Conservation (phyloP, 176 grass and related monocot genomes). For the Oryza rufipogon region DNA sequence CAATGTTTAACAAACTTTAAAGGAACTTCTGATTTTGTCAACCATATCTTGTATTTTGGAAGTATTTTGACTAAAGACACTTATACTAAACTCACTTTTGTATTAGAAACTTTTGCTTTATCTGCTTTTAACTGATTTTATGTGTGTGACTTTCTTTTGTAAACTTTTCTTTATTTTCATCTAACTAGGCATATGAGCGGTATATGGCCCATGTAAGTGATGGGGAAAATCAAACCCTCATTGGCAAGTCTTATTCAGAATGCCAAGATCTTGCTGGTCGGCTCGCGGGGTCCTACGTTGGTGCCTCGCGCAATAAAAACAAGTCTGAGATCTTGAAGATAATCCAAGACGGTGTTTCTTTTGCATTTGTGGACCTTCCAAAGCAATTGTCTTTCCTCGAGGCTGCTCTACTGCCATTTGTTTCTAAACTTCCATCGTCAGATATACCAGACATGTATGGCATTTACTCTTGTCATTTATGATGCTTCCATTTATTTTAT, state of each 20-base stretch:
- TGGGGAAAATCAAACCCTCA: conserved; percentile 50
- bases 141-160: conserved; percentile 12
- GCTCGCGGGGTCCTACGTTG: conserved; percentile 73
- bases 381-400: conserved; percentile 80
- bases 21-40: not conserved
- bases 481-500: conserved; percentile 31
- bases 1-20: not conserved
- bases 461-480: conserved; percentile 30
- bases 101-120: conserved; percentile 3
- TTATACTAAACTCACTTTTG: conserved; percentile 18
- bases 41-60: conserved; percentile 16
- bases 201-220: conserved; percentile 49
- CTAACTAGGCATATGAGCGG: conserved; percentile 67
- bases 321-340: conserved; percentile 89
- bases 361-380: conserved; percentile 72
- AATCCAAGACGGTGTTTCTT: conserved; percentile 70
- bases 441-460: conserved; percentile 93
- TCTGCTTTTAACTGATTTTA: conserved; percentile 18
- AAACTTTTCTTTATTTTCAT: conserved; percentile 43
- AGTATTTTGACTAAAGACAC: conserved; percentile 20
- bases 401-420: conserved; percentile 78
- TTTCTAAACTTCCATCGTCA: conserved; percentile 69
- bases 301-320: conserved; percentile 66
- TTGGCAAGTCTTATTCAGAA: conserved; percentile 73
- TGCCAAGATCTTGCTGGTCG: conserved; percentile 86